Evolutionary conservation across 495 filamentous ascomycete genomes (phyloP), one percentile per base, ranked within the genome.

Genomic region (Annulohypoxylon maeteangense): DNA sequence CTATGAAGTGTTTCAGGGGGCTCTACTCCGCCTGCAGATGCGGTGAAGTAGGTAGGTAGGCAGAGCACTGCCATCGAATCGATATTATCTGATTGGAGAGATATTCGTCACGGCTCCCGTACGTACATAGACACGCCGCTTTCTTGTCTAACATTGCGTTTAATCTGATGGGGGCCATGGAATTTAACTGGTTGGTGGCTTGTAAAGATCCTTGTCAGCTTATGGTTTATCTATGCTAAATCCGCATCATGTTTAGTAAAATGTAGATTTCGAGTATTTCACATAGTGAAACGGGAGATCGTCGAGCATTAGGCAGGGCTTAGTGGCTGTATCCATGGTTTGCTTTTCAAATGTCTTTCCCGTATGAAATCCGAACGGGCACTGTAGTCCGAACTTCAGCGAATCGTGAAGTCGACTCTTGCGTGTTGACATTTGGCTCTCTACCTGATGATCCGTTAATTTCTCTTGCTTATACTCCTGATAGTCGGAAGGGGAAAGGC

Each of bases 201-300:
- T 16, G 25, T 53, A 53, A 53, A 53, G 22, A 12, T 53, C 48
- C 31, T 53, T 31, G 23, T 53, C 48, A 53, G 48, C 25, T 53
- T 11, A 51, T 51, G 48, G 14, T 12, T 16, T 22, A 53, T n/a
- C 22, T 31, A 31, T 31, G 25, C 48, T 14, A 14, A 29, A 29
- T 25, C 10, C 5, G 23, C 25, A 12, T 5, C 12, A 29, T 53
- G 12, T 31, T 11, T 53, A 14, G 20, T 25, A 29, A 11, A 53
- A 12, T 4, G 20, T 25, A 20, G 10, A 48, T 23, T 8, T 12
- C 14, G 14, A 20, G 7, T 23, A 4, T 22, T 5, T 25, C 18
- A 29, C n/a, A 25, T 25, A 3, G 11, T 31, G 48, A n/a, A 31
- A 53, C 25, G 4, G 48, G 25, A 29, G 10, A 53, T 20, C 3